Evolutionary conservation across 805 yeast genomes (phyloP), one percentile per base, ranked within the genome.

Genomic region (Kuraishia molischiana): DNA sequence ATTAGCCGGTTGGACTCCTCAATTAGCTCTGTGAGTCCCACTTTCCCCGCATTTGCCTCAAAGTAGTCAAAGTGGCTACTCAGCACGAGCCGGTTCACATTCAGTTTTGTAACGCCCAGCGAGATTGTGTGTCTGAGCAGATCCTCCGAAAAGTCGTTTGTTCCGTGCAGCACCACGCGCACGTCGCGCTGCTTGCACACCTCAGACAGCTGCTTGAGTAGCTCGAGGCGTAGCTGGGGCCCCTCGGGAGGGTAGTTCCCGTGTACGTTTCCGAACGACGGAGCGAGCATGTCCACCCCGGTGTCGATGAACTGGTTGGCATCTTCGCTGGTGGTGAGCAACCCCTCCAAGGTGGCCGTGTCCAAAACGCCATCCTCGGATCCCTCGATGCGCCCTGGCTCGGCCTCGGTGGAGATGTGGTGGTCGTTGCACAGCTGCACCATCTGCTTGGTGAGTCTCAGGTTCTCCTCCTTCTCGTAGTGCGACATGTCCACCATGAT

Each of bases 401-500:
- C 65, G 5, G 65, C 65, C 42, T 60, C 65, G 10, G 61, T 59
- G 4, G 62, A 55, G 35, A 50, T 57, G n/a, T 51, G 45, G 30
- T 48, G 44, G 32, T 24, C 28, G 36, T 52, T 48, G 35, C 63
- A 61, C 26, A 47, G 45, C 31, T 40, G 46, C 22, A 57, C 64
- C 29, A 59, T 44, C 36, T 54, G 51, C 38, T 48, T 46, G 9
- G 60, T 59, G 30, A 43, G 46, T 20, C 38, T 34, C 34, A 58
- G 39, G 45, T 57, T 59, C 38, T 58, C 63, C 34, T 56, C 56
- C 35, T 55, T 57, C 30, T 58, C 62, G 32, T 56, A 53, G 33
- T 54, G 58, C 4, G 64, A 57, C 53, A 60, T 61, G 46, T 61
- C 66, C 18, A 61, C 57, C 64, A 61, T 59, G 35, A 60, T 59